Conservation (phyloP, 2,329 filamentous ascomycete species). For the Xylariaceae sp. region DNA sequence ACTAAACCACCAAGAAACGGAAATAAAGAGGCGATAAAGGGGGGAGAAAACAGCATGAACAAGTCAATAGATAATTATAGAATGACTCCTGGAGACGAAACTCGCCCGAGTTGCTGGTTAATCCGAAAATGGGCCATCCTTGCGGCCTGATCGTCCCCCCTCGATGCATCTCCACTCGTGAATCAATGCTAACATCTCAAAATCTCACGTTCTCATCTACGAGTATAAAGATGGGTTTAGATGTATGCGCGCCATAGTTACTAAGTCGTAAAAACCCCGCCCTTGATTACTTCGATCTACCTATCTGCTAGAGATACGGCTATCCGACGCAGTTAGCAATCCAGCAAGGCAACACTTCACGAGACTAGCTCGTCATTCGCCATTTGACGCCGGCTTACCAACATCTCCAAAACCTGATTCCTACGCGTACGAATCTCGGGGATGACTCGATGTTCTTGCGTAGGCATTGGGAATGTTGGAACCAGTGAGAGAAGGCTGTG, state of each 20-base stretch:
- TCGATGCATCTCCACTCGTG: neutral
- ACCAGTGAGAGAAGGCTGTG: neutral
- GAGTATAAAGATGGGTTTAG: neutral
- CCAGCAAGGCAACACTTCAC: neutral
- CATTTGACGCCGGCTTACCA: neutral
- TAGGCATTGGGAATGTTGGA: conserved; percentile 1
- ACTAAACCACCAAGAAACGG: neutral
- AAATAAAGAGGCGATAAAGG: neutral
- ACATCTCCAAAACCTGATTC: conserved; percentile 4
- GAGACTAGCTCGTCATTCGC: neutral
- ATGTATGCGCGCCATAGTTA: neutral
- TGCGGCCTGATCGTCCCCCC: neutral
- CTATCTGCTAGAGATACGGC: neutral
- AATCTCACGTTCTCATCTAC: neutral
- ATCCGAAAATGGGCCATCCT: neutral
- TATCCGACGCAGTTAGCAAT: neutral
- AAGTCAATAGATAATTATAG: neutral
- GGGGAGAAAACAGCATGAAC: neutral
- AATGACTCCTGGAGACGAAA: conserved; percentile 1
- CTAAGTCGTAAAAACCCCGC: neutral
- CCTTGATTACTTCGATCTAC: neutral
- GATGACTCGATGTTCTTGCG: conserved; percentile 1
- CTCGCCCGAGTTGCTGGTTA: neutral
- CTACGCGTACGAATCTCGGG: neutral
- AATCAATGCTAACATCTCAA: conserved; percentile 1